phyloP scores from a whole-genome alignment of 106 monocot genomes.

The Allium fistulosum region DNA sequence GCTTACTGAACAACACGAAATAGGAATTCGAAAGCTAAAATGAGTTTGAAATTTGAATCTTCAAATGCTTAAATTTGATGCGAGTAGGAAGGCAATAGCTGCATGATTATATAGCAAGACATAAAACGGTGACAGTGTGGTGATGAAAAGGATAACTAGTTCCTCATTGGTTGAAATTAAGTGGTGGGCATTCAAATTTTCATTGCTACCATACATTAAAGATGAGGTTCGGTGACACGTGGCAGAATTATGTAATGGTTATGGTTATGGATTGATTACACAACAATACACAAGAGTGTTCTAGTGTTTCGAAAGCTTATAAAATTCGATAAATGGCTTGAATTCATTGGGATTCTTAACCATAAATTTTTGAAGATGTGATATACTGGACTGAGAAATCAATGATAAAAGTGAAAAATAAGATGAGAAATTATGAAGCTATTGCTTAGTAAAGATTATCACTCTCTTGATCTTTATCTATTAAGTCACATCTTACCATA shows the following conservation, averaged over 20 bases:
- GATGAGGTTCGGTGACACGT: conserved; percentile 13
- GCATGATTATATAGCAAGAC: not conserved
- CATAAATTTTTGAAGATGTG: no score
- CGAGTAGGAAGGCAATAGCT: not conserved
- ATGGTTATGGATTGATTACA: not conserved
- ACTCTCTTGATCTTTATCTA: no score
- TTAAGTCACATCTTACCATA: no score
- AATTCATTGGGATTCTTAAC: not conserved
- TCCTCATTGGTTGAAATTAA: not conserved
- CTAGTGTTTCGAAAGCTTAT: not conserved
- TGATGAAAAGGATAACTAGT: not conserved
- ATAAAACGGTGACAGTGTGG: not conserved
- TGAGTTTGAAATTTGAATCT: not conserved
- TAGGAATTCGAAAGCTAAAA: not conserved
- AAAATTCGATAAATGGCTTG: not conserved
- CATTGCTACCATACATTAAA: conserved; percentile 3
- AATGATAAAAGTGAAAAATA: no score
- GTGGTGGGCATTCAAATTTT: conserved; percentile 6
- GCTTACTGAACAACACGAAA: not conserved
- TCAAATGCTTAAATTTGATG: not conserved
- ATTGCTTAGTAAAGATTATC: no score
- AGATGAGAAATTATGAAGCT: no score
- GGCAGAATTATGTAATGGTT: not conserved
- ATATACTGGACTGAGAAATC: no score
- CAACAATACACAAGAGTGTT: not conserved